Evolutionary conservation across 2,329 filamentous ascomycete species (phyloP), one percentile per base, ranked within the genome.

Genomic region (Clarireedia paspali): DNA sequence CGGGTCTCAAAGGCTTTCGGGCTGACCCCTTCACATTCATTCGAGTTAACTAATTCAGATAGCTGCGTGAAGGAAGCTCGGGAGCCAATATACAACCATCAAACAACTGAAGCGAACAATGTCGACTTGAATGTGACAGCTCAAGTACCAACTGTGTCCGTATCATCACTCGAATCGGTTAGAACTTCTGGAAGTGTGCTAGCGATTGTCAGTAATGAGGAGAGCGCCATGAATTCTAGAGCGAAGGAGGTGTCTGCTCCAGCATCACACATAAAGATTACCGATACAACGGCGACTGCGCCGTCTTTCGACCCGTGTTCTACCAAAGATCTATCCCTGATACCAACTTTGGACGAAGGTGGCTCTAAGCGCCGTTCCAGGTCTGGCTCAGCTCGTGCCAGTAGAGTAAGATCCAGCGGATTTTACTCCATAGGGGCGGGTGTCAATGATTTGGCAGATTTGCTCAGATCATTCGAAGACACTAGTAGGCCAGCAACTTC

Each of bases 1-100:
- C 60, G 64, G 50, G 64, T 63, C 17, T 60, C 64, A 30, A 63
- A 62, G 54, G 62, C 56, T n/a, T 66, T 67, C 55, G 61, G 61
- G 5, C 59, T 66, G 24, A 44, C 45, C n/a, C 36, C 58, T 24
- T 58, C 54, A 9, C 17, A 47, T 7, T 60, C 55, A 36, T 59
- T 64, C 50, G 57, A 61, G 45, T 40, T 62, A 30, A 45, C 48
- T 2, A 20, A 17, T 24, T 23, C 40, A 3, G 40, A 44, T 23
- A 24, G 4, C 10, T 4, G 1, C 17, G 10, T 23, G 20, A 5
- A 44, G 12, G 7, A 44, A 20, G 40, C 23, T 2, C 40, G 14
- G 4, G 30, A 34, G 10, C 3, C 30, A 12, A 34, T 34, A 12
- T 12, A 12, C 30, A 12, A 14, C 9, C 10, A 12, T 12, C 30